phyloP scores from a whole-genome alignment of 257 asterid species.

The Solanum arcanum region DNA sequence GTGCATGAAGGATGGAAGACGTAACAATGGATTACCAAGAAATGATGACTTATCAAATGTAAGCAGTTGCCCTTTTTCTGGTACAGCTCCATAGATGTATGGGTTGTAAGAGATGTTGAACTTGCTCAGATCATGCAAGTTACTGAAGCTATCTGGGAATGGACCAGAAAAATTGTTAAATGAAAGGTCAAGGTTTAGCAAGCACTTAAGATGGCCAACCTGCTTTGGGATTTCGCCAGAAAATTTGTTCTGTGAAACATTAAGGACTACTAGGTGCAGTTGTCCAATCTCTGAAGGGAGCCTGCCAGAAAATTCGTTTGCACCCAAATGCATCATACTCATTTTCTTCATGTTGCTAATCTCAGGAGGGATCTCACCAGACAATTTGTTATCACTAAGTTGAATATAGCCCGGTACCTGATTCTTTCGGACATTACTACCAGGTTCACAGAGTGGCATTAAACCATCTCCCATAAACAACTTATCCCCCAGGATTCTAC shows the following conservation, averaged over 20 bases:
- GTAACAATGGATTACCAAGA: conserved; percentile 57
- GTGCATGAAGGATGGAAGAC: conserved; percentile 51
- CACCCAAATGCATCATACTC: conserved; percentile 64
- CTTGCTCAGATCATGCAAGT: conserved; percentile 49
- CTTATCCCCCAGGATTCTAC: conserved; percentile 55
- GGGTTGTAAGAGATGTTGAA: conserved; percentile 86
- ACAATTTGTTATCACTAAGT: conserved; percentile 50
- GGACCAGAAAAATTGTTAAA: conserved; percentile 67
- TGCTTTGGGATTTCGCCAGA: conserved; percentile 58
- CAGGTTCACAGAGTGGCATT: conserved; percentile 57
- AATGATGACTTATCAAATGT: conserved; percentile 75
- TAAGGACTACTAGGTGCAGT: conserved; percentile 53
- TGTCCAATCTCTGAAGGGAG: conserved; percentile 36
- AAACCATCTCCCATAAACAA: conserved; percentile 63
- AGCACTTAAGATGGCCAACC: conserved; percentile 62
- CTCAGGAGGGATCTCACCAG: conserved; percentile 58
- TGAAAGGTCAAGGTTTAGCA: conserved; percentile 64
- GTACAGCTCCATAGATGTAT: conserved; percentile 47
- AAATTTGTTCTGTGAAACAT: conserved; percentile 40
- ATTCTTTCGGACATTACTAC: conserved; percentile 32
- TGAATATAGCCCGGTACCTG: conserved; percentile 73
- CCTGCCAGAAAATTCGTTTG: conserved; percentile 37
- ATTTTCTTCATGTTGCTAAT: conserved; percentile 57
- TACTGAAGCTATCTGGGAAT: conserved; percentile 49
- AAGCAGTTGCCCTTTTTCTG: conserved; percentile 54